Conservation (phyloP, 768 basidiomycete genomes). For the Hydnomerulius pinastri region DNA sequence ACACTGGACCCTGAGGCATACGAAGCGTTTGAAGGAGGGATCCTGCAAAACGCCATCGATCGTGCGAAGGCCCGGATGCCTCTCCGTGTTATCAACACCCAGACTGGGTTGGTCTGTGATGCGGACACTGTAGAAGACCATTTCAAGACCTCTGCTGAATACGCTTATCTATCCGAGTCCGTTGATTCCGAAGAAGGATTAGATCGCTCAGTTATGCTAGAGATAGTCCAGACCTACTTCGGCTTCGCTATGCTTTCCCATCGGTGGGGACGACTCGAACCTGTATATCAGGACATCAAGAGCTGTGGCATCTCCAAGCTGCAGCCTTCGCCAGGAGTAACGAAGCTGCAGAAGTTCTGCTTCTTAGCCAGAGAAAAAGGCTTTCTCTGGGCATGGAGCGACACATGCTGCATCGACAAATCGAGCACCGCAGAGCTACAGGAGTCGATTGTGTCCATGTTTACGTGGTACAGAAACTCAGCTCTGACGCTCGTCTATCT, state of each 20-base stretch:
- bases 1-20: background rate
- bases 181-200: background rate
- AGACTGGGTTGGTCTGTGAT: background rate
- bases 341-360: no score
- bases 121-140: background rate
- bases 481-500: slow-evolving; percentile 13
- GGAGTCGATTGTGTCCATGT: slow-evolving; percentile 19
- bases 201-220: background rate
- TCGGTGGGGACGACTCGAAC: no score
- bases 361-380: no score
- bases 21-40: background rate
- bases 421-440: slow-evolving; percentile 15
- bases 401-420: slow-evolving; percentile 19
- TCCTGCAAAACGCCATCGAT: background rate
- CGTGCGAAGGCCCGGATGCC: background rate
- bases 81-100: background rate
- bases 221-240: background rate
- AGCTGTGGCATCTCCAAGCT: no score
- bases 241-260: slow-evolving; percentile 15
- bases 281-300: no score
- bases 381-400: slow-evolving; percentile 15
- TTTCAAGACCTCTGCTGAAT: background rate
- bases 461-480: slow-evolving; percentile 15
- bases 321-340: no score
- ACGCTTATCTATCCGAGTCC: background rate